Evolutionary conservation across 2,329 filamentous ascomycete species (phyloP), one percentile per base, ranked within the genome.

Genomic region (Claviceps sp.): DNA sequence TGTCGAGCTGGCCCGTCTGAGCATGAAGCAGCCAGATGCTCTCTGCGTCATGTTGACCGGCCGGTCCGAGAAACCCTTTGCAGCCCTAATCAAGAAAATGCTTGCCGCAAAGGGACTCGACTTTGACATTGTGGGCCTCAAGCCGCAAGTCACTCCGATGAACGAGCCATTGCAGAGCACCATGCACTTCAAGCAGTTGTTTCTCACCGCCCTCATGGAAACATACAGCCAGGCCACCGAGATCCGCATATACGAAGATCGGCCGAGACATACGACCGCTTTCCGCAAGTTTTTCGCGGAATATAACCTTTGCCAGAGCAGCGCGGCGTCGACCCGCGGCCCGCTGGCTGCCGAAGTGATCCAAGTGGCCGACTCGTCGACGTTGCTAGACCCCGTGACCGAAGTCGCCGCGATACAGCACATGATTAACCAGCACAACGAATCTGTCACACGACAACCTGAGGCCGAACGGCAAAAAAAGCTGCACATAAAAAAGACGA

Each of bases 131-230:
- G 73, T 95, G 48, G 84, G 85, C 48, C 74, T 98, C 54, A 97
- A 97, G 70, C 93, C 93, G 2, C 77, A 81, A 53, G 84, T 85
- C 55, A 86, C 89, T 5, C 93, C 91, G 2, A 81, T 80, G 53
- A 86, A 85, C 58, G 82, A 95, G 67, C 78, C 76, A 19, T 94
- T 97, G 64, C 66, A 72, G 50, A 88, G 76, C 61, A 98, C 93
- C 3, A 93, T 96, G 83, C 72, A 80, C 26, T 98, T 95, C 76
- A 98, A 98, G 72, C 87, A 95, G 64, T 74, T 81, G 41, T 88
- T 96, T 60, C 78, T 98, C 30, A 77, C 81, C 56, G 79, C 85
- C 24, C 71, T 97, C 51, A 80, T 96, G 70, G 83, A 89, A 68
- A 97, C 91, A 30, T 97, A 97, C 69, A 80, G 76, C 56, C 67